These are phyloP conservation scores for Eimeria mitis DNA, from an alignment of 169 alveolate genomes.

Conservation along the genomic window DNA sequence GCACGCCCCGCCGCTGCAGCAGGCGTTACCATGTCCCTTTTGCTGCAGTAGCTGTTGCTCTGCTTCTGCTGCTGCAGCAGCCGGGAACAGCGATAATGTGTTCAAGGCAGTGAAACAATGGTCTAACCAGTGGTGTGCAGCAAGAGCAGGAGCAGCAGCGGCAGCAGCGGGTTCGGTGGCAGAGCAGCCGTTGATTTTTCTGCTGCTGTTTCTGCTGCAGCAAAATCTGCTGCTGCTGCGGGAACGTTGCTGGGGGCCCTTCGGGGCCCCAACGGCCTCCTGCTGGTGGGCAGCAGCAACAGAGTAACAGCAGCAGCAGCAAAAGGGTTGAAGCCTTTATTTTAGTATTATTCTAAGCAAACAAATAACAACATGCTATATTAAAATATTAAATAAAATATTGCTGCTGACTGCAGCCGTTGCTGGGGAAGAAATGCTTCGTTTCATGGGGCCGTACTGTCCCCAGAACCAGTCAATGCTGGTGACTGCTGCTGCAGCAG, in stretches of 20 bases:
- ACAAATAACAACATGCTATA: neutral
- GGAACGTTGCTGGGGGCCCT: neutral
- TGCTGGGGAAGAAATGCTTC: neutral
- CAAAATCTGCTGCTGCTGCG: neutral
- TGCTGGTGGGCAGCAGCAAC: slow-evolving; percentile 13
- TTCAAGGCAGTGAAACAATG: neutral
- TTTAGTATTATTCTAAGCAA: neutral
- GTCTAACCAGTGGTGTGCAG: slow-evolving; percentile 11
- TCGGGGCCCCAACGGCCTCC: slow-evolving; percentile 30
- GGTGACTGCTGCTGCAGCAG: slow-evolving; percentile 50
- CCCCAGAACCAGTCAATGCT: slow-evolving; percentile 20
- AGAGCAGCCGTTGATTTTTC: neutral
- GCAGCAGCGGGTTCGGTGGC: neutral
- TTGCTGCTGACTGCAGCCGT: neutral
- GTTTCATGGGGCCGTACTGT: slow-evolving; percentile 32
- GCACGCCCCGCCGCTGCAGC: neutral
- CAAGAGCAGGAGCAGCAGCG: slow-evolving; percentile 9
- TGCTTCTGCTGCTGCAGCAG: neutral
- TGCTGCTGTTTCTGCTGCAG: neutral
- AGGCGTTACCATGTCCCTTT: neutral
- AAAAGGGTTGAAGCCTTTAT: neutral
- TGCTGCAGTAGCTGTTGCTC: neutral
- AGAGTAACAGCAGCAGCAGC: neutral
- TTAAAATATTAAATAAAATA: neutral
- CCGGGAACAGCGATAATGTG: neutral